Conservation (phyloP, 169 alveolate genomes). For the Amoebophrya sp. region DNA sequence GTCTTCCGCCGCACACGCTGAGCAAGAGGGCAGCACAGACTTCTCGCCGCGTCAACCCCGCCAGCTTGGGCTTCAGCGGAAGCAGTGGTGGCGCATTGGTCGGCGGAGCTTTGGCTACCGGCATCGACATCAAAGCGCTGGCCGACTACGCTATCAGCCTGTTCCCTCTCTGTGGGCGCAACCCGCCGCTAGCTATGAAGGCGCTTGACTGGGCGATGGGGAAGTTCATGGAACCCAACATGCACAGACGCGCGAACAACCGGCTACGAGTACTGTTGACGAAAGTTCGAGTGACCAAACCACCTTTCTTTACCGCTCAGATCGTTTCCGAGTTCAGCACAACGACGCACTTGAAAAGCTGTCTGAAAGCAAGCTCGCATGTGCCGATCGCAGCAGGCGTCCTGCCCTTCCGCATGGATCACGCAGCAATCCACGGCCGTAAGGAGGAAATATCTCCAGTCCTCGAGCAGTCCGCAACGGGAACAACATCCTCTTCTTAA, state of each 20-base stretch:
- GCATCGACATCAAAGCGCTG: not conserved
- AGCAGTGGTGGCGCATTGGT: not conserved
- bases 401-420: not conserved
- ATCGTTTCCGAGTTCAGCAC: not conserved
- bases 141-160: not conserved
- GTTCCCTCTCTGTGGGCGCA: not conserved
- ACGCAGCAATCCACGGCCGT: too few relatives aligned
- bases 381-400: not conserved
- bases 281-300: not conserved
- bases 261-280: not conserved
- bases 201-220: not conserved
- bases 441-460: too few relatives aligned
- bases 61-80: not conserved
- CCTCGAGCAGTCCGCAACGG: too few relatives aligned
- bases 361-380: not conserved
- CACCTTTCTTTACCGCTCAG: not conserved
- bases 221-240: constrained; percentile 2
- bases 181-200: not conserved
- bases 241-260: not conserved
- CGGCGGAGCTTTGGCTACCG: not conserved
- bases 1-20: too few relatives aligned
- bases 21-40: too few relatives aligned
- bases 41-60: too few relatives aligned
- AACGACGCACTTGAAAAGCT: not conserved
- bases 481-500: too few relatives aligned